Evolutionary conservation across 2,329 filamentous ascomycete species (phyloP).

Genomic region (Pestalotiopsis sp.): DNA sequence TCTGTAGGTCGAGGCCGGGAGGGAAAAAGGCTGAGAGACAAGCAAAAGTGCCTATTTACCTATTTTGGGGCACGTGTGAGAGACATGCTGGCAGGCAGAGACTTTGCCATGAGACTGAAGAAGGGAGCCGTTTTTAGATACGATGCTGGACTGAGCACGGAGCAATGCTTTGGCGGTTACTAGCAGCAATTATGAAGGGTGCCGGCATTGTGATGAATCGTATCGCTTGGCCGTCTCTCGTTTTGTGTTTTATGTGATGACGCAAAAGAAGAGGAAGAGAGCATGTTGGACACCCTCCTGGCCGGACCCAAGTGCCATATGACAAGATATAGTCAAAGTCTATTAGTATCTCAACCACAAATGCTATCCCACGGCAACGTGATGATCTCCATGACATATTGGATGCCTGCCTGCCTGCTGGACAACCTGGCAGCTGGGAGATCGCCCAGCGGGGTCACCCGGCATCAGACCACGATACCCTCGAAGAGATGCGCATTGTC

Average conservation of each 20-base stretch:
- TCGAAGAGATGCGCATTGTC: not conserved
- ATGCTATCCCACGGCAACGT: too few relatives aligned
- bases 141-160: not conserved
- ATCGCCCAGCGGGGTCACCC: not conserved
- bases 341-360: too few relatives aligned
- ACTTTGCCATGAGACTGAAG: not conserved
- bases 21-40: not conserved
- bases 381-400: too few relatives aligned
- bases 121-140: not conserved
- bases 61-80: not conserved
- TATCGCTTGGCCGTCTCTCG: too few relatives aligned
- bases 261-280: too few relatives aligned
- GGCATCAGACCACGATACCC: not conserved
- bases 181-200: too few relatives aligned
- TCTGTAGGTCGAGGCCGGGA: not conserved
- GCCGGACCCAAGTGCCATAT: too few relatives aligned
- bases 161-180: not conserved
- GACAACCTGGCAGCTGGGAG: not conserved
- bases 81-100: not conserved
- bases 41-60: slow-evolving; percentile 5
- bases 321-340: too few relatives aligned
- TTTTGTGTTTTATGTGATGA: too few relatives aligned
- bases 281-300: too few relatives aligned
- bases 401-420: too few relatives aligned
- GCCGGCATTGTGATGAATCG: too few relatives aligned